Base-by-base conservation (phyloP, 129 eudicot species). In the Dittrichia graveolens region DNA sequence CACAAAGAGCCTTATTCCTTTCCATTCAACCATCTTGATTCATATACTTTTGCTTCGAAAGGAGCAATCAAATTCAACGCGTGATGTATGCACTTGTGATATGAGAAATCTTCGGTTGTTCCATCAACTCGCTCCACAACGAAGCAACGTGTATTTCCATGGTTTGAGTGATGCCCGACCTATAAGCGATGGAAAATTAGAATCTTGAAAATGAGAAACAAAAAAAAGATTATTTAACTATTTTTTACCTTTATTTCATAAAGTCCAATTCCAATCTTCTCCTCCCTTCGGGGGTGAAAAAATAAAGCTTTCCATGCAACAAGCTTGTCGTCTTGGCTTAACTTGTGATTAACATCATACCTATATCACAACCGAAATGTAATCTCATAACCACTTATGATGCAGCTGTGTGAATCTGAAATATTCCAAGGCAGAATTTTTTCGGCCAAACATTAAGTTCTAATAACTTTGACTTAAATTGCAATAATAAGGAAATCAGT, bases 261-360 rank as follows among this genome's bases (percentile, higher is more conserved):
- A 53, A 77, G 77, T 9, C 98, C 98, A 18, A 52, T 63, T 73
- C 98, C 98, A 66, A 93, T 80, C 79, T 93, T 93, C 75, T 89
- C 90, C 3, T 58, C 63, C 41, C 82, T 78, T 69, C 91, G 87
- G 15, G 98, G 96, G 83, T 93, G 98, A 69, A 89, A 90, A 16
- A 68, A 74, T 47, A 93, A 80, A 56, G 96, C 98, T 79, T 64
- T 86, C 81, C 85, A 71, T 10, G 79, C 88, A 44, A 78, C 74
- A 15, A 75, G 69, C 80, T 87, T 83, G 71, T 93, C 98, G 3
- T 68, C 78, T 24, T 82, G 95, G 69, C 80, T 78, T 44, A 94
- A 77, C 60, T 52, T 74, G 13, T 56, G 37, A 75, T 88, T 70
- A 50, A 82, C 65, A 39, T 75, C 78, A 24, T 90, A 90, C 86